These are phyloP conservation scores for Yarrowia sp. DNA, from an alignment of 805 yeast genomes.

Conservation along the genomic window DNA sequence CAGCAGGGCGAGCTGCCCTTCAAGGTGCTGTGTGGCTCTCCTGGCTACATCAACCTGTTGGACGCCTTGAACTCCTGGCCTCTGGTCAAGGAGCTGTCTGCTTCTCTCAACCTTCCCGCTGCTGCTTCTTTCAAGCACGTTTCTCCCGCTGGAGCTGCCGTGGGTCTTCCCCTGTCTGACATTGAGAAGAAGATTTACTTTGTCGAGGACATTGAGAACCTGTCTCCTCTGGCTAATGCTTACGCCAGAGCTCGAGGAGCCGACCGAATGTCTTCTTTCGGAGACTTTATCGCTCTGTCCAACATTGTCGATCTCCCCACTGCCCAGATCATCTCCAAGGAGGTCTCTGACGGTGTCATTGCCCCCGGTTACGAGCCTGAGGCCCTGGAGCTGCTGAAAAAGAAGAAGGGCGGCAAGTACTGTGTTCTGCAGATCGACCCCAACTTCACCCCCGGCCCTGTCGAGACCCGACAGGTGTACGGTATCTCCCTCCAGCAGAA, in stretches of 20 bases:
- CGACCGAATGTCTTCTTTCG: conserved; percentile 98
- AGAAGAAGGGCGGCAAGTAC: conserved; percentile 97
- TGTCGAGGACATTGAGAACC: conserved; percentile 89
- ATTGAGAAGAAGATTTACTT: conserved; percentile 93
- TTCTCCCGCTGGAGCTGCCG: conserved; percentile 98
- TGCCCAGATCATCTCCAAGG: conserved; percentile 94
- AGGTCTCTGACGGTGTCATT: conserved; percentile 97
- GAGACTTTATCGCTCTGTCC: conserved; percentile 96
- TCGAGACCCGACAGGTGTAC: conserved; percentile 92
- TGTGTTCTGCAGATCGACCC: conserved; percentile 96
- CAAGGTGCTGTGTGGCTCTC: conserved; percentile 90
- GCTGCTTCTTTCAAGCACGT: conserved; percentile 99
- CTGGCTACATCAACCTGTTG: conserved; percentile 94
- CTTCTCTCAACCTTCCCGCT: conserved; percentile 92
- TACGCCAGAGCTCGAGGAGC: conserved; percentile 99
- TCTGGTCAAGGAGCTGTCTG: conserved; percentile 91
- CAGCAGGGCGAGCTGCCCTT: conserved; percentile 86
- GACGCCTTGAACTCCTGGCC: conserved; percentile 99
- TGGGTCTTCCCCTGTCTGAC: conserved; percentile 88
- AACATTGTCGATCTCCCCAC: conserved; percentile 95
- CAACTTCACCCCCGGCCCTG: conserved; percentile 72
- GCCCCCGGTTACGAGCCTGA: conserved; percentile 96
- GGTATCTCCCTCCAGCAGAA: conserved; percentile 95
- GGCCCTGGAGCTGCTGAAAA: conserved; percentile 82
- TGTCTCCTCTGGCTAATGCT: conserved; percentile 95